Percentiles rank a stretch among this genome's conserved stretches.
Conservation (phyloP, 2,329 filamentous ascomycete species). For the Phyllosticta paracitricarpa region DNA sequence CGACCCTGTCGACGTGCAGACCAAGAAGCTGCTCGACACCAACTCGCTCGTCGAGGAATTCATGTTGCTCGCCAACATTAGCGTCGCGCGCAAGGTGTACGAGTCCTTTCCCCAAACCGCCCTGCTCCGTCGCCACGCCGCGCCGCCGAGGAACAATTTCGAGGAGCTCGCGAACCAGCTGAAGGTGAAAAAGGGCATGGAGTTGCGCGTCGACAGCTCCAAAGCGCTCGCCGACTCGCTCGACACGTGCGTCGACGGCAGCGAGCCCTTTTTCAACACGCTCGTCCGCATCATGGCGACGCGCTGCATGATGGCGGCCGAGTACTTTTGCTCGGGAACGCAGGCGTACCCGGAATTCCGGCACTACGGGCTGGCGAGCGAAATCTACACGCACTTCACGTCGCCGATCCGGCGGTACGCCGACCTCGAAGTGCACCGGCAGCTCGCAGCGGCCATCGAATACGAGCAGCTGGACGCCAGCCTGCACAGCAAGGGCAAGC, state of each 20-base stretch:
- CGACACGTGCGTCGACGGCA: conserved; percentile 67
- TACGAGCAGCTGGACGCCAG: conserved; percentile 80
- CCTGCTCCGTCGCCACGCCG: conserved; percentile 80
- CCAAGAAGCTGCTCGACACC: conserved; percentile 85
- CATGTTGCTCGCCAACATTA: conserved; percentile 97
- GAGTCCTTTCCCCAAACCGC: conserved; percentile 90
- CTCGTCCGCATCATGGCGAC: conserved; percentile 95
- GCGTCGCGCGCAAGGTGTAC: conserved; percentile 83
- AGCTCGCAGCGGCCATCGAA: conserved; percentile 88
- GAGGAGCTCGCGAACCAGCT: conserved; percentile 89
- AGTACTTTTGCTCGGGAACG: conserved; percentile 94
- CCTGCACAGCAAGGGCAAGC: conserved; percentile 68
- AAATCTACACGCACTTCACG: conserved; percentile 98
- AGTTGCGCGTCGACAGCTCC: conserved; percentile 75
- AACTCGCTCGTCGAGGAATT: conserved; percentile 98
- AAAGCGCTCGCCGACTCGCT: conserved; percentile 90
- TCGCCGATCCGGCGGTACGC: conserved; percentile 95
- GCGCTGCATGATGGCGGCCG: conserved; percentile 97
- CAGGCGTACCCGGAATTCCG: conserved; percentile 90
- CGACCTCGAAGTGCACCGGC: conserved; percentile 88
- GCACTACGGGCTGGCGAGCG: conserved; percentile 90
- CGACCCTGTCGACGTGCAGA: conserved; percentile 92
- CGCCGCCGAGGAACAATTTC: conserved; percentile 92
- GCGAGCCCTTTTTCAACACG: conserved; percentile 95
- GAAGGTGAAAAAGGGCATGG: conserved; percentile 71